Percentiles rank a stretch among this genome's conserved stretches.
phyloP scores from a whole-genome alignment of 805 yeast genomes.

The Saturnispora kantuleensis region DNA sequence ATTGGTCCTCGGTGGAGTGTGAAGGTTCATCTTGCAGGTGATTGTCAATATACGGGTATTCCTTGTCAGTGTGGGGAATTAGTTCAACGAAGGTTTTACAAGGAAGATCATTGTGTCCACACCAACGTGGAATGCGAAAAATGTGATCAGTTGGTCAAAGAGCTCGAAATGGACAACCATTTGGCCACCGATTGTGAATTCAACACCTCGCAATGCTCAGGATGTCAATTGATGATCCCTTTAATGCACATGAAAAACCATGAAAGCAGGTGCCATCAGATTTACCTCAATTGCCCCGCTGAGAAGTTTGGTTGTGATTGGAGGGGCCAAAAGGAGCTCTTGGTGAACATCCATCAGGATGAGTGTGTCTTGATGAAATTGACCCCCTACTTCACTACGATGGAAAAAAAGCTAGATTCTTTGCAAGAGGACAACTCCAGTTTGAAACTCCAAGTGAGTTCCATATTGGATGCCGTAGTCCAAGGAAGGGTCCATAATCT shows the following conservation, averaged over 20 bases:
- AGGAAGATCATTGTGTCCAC: slow-evolving; percentile 31
- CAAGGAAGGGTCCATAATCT: slow-evolving; percentile 43
- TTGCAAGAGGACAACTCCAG: slow-evolving; percentile 29
- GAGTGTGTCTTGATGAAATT: slow-evolving; percentile 25
- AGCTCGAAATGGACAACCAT: slow-evolving; percentile 28
- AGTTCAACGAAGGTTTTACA: slow-evolving; percentile 15
- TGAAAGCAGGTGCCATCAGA: slow-evolving; percentile 32
- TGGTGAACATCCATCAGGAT: slow-evolving; percentile 20
- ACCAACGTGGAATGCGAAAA: slow-evolving; percentile 26
- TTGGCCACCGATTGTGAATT: slow-evolving; percentile 30
- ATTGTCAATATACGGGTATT: slow-evolving; percentile 32
- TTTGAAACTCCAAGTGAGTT: slow-evolving; percentile 35
- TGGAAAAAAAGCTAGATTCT: slow-evolving; percentile 22
- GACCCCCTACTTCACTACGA: slow-evolving; percentile 18
- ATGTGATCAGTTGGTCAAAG: slow-evolving; percentile 27
- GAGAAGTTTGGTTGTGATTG: slow-evolving; percentile 40
- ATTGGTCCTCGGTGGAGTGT: slow-evolving; percentile 50
- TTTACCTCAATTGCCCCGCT: slow-evolving; percentile 38
- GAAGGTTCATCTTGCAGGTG: slow-evolving; percentile 36
- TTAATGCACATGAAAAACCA: slow-evolving; percentile 31
- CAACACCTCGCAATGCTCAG: slow-evolving; percentile 30
- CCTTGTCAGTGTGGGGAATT: slow-evolving; percentile 25
- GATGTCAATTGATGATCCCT: slow-evolving; percentile 36
- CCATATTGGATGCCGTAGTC: slow-evolving; percentile 35
- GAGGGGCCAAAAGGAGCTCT: slow-evolving; percentile 28